phyloP scores from a whole-genome alignment of 192 early-diverging fungal genomes.

The Gonapodya prolifera region DNA sequence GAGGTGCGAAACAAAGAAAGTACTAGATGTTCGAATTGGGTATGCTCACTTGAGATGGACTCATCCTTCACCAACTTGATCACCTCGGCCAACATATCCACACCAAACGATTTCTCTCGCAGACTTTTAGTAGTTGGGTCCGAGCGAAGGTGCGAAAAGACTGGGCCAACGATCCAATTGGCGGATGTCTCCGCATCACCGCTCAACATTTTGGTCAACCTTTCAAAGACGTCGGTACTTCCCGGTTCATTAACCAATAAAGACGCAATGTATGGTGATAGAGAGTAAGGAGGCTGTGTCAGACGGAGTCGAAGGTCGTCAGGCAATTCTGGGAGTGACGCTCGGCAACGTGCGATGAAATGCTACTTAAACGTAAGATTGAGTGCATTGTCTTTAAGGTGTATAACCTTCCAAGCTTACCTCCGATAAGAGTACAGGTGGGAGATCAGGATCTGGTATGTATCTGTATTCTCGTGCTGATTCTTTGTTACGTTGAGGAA shows the following conservation, averaged over 20 bases:
- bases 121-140: neutral
- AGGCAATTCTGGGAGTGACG: neutral
- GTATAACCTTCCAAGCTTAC: neutral
- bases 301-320: neutral
- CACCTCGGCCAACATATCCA: neutral
- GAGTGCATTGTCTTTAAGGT: neutral
- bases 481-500: constrained; percentile 65
- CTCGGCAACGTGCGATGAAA: neutral
- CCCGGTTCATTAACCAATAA: neutral
- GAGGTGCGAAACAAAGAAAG: neutral
- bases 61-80: neutral
- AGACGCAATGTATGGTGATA: neutral
- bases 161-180: neutral
- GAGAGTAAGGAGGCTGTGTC: neutral
- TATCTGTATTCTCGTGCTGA: constrained; percentile 70
- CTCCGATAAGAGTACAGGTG: neutral
- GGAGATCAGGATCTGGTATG: neutral
- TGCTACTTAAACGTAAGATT: neutral
- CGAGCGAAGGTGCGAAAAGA: neutral
- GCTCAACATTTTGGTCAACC: neutral
- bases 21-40: no score
- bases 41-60: neutral
- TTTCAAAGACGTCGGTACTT: neutral
- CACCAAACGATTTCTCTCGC: neutral
- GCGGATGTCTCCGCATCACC: neutral